These are phyloP conservation scores for Cladochytrium replicatum DNA, from an alignment of 192 early-diverging fungal genomes.

Conservation along the genomic window DNA sequence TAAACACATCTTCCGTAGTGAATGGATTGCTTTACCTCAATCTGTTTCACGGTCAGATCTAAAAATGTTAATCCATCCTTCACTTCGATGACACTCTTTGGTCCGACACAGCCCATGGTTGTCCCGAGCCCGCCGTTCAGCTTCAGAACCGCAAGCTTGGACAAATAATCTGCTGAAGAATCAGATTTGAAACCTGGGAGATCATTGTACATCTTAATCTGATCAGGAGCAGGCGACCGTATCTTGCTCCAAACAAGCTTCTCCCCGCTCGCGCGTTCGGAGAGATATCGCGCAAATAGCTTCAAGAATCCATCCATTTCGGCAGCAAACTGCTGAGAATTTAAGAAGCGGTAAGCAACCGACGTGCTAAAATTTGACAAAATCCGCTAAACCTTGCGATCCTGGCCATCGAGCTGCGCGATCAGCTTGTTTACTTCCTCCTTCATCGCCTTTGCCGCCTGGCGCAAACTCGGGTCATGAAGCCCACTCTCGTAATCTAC, in stretches of 20 bases:
- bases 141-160: slow-evolving; percentile 94
- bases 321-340: slow-evolving; percentile 20
- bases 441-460: slow-evolving; percentile 66
- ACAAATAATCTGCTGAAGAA: slow-evolving; percentile 49
- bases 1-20: neutral
- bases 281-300: slow-evolving; percentile 65
- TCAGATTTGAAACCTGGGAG: slow-evolving; percentile 36
- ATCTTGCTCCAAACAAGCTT: slow-evolving; percentile 84
- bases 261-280: slow-evolving; percentile 62
- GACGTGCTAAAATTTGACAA: too few species aligned
- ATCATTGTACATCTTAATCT: slow-evolving; percentile 68
- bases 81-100: slow-evolving; percentile 96
- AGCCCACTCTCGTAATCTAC: too few species aligned
- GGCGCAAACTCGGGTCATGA: too few species aligned
- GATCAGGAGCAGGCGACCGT: slow-evolving; percentile 34
- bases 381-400: too few species aligned
- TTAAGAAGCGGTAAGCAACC: too few species aligned
- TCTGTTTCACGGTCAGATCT: slow-evolving; percentile 95
- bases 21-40: slow-evolving; percentile 57
- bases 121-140: slow-evolving; percentile 98
- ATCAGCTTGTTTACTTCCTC: slow-evolving; percentile 59
- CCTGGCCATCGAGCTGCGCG: slow-evolving; percentile 44
- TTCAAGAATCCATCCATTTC: slow-evolving; percentile 43
- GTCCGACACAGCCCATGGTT: slow-evolving; percentile 98
- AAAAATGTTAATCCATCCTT: slow-evolving; percentile 97